Evolutionary conservation across 768 basidiomycete species (phyloP).

Genomic region (Neoboletus magnificus): DNA sequence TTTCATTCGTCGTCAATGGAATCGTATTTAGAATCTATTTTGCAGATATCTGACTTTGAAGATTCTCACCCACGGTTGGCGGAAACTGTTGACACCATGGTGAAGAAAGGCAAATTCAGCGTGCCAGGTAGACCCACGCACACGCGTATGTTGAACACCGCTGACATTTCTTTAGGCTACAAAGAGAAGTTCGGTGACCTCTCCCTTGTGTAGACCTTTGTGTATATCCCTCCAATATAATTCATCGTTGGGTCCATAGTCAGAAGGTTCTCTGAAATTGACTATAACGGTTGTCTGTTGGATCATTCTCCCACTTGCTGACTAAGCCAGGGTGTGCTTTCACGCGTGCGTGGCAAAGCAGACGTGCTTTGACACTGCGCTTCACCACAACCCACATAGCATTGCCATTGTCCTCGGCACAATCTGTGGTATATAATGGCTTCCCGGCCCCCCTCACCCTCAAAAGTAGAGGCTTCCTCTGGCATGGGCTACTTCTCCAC

Average conservation of each 20-base stretch:
- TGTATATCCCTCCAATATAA: constrained; percentile 26
- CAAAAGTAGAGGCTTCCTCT: constrained; percentile 29
- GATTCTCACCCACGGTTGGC: constrained; percentile 89
- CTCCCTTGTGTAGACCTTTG: constrained; percentile 69
- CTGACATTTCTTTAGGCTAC: constrained; percentile 52
- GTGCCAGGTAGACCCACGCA: constrained; percentile 68
- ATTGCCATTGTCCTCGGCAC: constrained; percentile 17
- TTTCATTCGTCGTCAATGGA: constrained; percentile 8
- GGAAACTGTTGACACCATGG: constrained; percentile 90
- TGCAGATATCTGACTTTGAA: constrained; percentile 82
- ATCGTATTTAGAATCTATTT: neutral
- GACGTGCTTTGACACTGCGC: constrained; percentile 4
- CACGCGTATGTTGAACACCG: neutral
- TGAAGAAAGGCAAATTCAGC: constrained; percentile 97
- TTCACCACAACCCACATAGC: neutral
- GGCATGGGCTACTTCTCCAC: constrained; percentile 58
- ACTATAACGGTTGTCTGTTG: neutral
- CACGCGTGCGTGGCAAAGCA: neutral
- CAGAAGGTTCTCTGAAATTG: neutral
- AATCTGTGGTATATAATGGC: constrained; percentile 23
- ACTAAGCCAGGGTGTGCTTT: constrained; percentile 19
- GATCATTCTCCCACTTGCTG: constrained; percentile 2
- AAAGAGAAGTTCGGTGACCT: constrained; percentile 97
- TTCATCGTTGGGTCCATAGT: neutral
- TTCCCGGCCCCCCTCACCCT: constrained; percentile 40